A percentile compares a stretch with the other conserved stretches of the same genome.
These are phyloP conservation scores for Fusarium sp. DNA, from an alignment of 2,329 filamentous ascomycete species.

Conservation along the genomic window DNA sequence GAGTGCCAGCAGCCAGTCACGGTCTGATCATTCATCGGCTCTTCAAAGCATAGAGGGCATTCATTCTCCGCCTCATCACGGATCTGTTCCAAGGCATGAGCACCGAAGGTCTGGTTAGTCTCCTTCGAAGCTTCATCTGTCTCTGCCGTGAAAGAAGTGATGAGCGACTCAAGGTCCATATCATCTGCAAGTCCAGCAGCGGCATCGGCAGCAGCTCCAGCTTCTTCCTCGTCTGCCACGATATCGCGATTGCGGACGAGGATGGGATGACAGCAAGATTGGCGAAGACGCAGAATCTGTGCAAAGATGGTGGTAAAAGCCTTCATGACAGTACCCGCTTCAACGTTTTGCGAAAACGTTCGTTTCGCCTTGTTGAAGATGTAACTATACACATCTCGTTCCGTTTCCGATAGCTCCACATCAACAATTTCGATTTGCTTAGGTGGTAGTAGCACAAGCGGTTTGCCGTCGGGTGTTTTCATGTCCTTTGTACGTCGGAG, in stretches of 20 bases:
- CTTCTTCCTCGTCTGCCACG: slow-evolving; percentile 88
- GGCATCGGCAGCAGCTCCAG: slow-evolving; percentile 78
- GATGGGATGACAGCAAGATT: slow-evolving; percentile 93
- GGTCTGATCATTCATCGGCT: slow-evolving; percentile 93
- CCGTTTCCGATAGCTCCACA: slow-evolving; percentile 84
- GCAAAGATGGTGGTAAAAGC: slow-evolving; percentile 98
- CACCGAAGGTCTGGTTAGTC: slow-evolving; percentile 72
- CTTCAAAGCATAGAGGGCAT: slow-evolving; percentile 94
- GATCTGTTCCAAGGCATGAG: slow-evolving; percentile 90
- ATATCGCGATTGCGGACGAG: slow-evolving; percentile 87
- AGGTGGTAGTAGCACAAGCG: slow-evolving; percentile 82
- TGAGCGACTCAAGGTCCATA: slow-evolving; percentile 91
- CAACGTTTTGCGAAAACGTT: slow-evolving; percentile 86
- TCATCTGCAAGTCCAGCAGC: slow-evolving; percentile 88
- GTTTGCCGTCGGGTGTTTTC: slow-evolving; percentile 86
- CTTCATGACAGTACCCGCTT: slow-evolving; percentile 92
- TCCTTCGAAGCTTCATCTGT: slow-evolving; percentile 74
- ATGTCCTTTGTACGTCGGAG: slow-evolving; percentile 96
- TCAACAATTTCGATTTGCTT: slow-evolving; percentile 88
- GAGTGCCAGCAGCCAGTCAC: slow-evolving; percentile 99
- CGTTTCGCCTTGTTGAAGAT: slow-evolving; percentile 86
- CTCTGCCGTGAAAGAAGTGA: slow-evolving; percentile 82
- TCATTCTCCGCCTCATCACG: slow-evolving; percentile 89
- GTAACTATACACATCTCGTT: slow-evolving; percentile 92
- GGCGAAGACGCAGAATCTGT: slow-evolving; percentile 90